Conservation (phyloP, 208 protist species). For the Tritrichomonas musculus region DNA sequence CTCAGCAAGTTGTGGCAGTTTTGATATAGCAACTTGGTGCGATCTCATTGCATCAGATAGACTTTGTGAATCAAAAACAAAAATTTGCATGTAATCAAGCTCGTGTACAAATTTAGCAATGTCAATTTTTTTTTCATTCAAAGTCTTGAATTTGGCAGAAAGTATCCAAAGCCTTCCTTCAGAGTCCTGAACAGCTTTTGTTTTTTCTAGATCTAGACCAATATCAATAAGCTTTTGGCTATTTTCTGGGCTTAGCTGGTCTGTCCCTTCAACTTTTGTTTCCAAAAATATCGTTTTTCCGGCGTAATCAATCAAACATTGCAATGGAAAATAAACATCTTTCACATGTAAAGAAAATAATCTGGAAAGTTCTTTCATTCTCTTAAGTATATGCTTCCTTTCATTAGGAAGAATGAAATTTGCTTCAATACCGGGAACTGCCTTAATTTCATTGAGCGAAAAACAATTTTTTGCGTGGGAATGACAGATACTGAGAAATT, state of each 20-base stretch:
- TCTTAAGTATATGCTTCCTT: not conserved
- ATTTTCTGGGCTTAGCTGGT: not conserved
- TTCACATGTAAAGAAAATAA: not conserved
- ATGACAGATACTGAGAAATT: not conserved
- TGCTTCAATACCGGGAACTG: not conserved
- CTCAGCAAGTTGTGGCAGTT: not conserved
- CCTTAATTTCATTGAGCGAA: not conserved
- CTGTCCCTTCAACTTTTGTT: not conserved
- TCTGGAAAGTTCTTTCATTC: not conserved
- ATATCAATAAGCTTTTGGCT: not conserved
- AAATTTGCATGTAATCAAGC: not conserved
- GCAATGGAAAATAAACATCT: not conserved
- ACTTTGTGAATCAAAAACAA: conserved; percentile 25
- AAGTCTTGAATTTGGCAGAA: not conserved
- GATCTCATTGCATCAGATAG: not conserved
- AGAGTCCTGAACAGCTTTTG: not conserved
- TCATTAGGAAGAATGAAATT: not conserved
- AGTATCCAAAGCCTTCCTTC: not conserved
- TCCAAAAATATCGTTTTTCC: not conserved
- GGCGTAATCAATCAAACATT: not conserved
- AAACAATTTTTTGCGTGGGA: not conserved
- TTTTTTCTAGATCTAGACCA: not conserved
- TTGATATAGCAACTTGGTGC: not conserved
- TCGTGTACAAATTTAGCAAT: not conserved
- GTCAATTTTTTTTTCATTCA: not conserved